Evolutionary conservation across 2,329 filamentous ascomycete genomes (phyloP), one percentile per base, ranked within the genome.

Genomic region (Cladosporium halotolerans): DNA sequence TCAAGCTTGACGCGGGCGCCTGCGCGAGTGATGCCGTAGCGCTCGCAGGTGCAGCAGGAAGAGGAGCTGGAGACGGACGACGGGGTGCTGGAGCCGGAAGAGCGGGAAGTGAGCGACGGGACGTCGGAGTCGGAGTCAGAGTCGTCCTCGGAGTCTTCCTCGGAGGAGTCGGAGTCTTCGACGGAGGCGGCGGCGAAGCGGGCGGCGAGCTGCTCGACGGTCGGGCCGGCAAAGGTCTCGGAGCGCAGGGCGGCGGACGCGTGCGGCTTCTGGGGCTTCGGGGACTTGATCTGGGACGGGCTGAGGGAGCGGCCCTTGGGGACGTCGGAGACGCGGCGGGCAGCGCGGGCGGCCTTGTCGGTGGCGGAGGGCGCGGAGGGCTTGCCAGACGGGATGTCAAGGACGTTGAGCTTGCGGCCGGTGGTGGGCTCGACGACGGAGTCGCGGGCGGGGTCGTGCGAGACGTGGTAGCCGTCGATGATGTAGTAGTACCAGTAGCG

Each of bases 401-500:
- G 89, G 75, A 96, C 89, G 82, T 99, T 99, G 66, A 99, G 82
- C 74, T 91, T 89, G 72, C 93, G 92, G 76, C 91, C 89, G 54
- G 93, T 97, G 72, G 91, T 97, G 70, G 92, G 91, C 80, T 99
- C 93, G 62, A 88, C 86, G 69, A 88, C 95, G 69, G 86, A 92
- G 67, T 87, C 79, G 71, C 90, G 85, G 72, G 88, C 88, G 63
- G 92, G 91, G 77, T 97, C 93, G 81, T 97, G 92, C 58, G 91
- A 91, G 72, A 95, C 86, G 73, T 96, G 91, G 83, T 96, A 96
- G 65, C 93, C 93, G 73, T 99, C 93, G 73, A 97, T 93, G 84
- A 97, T 96, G 81, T 96, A 99, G 84, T 99, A 99, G 85, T 97
- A 99, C 93, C 93, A 99, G 84, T 97, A 97, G 70, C 92, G 86